A percentile compares a stretch with the other conserved stretches of the same genome.
Evolutionary conservation across 768 basidiomycete genomes (phyloP).

Genomic region (Psilocybe subaeruginosa): DNA sequence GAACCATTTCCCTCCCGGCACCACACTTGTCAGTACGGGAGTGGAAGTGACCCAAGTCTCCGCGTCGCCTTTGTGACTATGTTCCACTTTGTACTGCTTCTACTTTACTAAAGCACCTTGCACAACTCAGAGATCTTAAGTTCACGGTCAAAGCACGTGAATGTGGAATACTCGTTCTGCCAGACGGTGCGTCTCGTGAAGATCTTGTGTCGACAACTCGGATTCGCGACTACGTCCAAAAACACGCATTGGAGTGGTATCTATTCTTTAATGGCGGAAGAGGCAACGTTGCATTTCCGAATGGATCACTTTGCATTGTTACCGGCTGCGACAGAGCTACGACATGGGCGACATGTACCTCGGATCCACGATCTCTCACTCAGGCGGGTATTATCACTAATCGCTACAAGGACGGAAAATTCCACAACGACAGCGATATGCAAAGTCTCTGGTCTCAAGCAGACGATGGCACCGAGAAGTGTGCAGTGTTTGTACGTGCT

Average conservation of each 20-base stretch:
- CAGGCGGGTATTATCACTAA: background rate
- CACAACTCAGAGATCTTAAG: constrained; percentile 9
- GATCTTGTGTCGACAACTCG: constrained; percentile 3
- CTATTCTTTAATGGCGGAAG: background rate
- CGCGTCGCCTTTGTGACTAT: constrained; percentile 8
- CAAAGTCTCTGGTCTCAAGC: background rate
- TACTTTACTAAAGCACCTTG: background rate
- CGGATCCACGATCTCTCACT: background rate
- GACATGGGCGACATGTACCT: background rate
- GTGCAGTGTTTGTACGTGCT: constrained; percentile 6
- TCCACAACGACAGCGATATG: background rate
- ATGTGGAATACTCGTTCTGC: constrained; percentile 13
- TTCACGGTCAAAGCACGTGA: constrained; percentile 10
- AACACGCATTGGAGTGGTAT: constrained; percentile 17
- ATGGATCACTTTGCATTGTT: constrained; percentile 9
- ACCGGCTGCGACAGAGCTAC: constrained; percentile 14
- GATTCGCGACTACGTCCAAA: constrained; percentile 5
- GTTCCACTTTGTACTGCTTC: background rate
- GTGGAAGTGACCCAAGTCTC: background rate
- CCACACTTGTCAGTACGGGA: background rate
- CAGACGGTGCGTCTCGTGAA: constrained; percentile 17
- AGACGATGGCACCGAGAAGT: background rate
- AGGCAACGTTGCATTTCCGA: background rate
- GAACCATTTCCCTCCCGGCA: background rate
- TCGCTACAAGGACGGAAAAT: background rate